A percentile compares a stretch with the other conserved stretches of the same genome.
Evolutionary conservation across 306 rosid genomes (phyloP).

Genomic region (Dalbergia cochinchinensis): DNA sequence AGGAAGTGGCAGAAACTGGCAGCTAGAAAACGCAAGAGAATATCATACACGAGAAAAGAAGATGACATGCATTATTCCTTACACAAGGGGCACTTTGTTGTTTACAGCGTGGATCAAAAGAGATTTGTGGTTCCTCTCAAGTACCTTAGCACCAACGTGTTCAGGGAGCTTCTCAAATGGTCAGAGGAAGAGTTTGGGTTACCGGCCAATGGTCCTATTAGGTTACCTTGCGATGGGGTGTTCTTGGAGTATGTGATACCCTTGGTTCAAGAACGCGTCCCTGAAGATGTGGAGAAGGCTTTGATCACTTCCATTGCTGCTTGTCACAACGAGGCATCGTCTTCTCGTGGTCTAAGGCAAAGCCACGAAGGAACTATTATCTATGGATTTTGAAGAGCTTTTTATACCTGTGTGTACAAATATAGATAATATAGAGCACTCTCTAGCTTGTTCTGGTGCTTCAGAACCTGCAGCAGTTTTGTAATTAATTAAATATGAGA

Average conservation of each 20-base stretch:
- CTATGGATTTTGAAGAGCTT: slow-evolving; percentile 47
- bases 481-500: slow-evolving; percentile 24
- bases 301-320: slow-evolving; percentile 46
- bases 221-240: slow-evolving; percentile 44
- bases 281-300: slow-evolving; percentile 50
- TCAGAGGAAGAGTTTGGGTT: slow-evolving; percentile 54
- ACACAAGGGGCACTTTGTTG: slow-evolving; percentile 52
- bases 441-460: slow-evolving; percentile 6
- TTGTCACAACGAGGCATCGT: slow-evolving; percentile 38
- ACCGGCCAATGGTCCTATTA: slow-evolving; percentile 37
- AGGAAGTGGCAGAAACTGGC: slow-evolving; percentile 55
- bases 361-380: slow-evolving; percentile 30
- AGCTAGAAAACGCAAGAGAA: slow-evolving; percentile 38
- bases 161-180: slow-evolving; percentile 51
- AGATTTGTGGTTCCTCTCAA: slow-evolving; percentile 49
- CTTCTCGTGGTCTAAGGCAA: slow-evolving; percentile 24
- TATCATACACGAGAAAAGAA: slow-evolving; percentile 37
- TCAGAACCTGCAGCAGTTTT: slow-evolving; percentile 22
- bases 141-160: slow-evolving; percentile 43
- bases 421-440: background rate
- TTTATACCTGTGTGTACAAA: background rate
- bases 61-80: background rate
- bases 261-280: slow-evolving; percentile 35
- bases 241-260: slow-evolving; percentile 49
- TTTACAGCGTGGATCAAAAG: slow-evolving; percentile 41